These are phyloP conservation scores for Elsinoe batatas DNA, from an alignment of 2,329 filamentous ascomycete species.

Conservation along the genomic window DNA sequence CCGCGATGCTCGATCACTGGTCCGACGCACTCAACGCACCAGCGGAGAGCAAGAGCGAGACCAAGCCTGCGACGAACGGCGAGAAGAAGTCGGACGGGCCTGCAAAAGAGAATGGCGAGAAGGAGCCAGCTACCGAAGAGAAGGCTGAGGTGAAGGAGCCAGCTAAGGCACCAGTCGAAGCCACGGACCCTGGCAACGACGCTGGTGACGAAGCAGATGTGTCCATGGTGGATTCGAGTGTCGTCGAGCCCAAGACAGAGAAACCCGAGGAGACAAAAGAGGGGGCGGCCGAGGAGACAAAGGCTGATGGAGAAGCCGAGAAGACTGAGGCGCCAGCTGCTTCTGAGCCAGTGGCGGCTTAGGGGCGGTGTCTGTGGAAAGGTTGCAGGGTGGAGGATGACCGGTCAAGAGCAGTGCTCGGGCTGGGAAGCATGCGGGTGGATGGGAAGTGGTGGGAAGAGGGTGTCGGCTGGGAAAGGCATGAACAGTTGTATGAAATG, in stretches of 20 bases:
- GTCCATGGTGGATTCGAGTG: constrained; percentile 25
- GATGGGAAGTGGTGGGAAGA: not conserved
- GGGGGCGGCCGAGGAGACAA: constrained; percentile 18
- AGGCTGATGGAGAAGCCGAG: constrained; percentile 14
- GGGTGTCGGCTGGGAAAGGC: no score
- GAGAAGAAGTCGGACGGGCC: constrained; percentile 27
- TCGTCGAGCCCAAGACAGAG: constrained; percentile 19
- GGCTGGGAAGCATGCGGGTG: not conserved
- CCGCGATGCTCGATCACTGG: constrained; percentile 76
- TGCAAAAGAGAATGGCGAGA: constrained; percentile 28
- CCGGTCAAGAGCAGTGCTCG: not conserved
- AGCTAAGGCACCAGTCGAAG: constrained; percentile 14
- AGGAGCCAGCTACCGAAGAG: constrained; percentile 18
- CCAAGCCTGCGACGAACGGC: constrained; percentile 17
- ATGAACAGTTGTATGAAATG: not conserved
- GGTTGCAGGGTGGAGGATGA: no score
- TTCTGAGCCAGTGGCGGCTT: constrained; percentile 12
- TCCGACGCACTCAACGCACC: constrained; percentile 56
- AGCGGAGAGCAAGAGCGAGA: constrained; percentile 21
- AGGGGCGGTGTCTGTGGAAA: no score
- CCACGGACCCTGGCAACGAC: constrained; percentile 20
- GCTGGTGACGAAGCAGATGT: constrained; percentile 24
- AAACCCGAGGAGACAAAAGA: constrained; percentile 18
- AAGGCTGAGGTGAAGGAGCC: constrained; percentile 15
- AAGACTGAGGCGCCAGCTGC: constrained; percentile 19